Evolutionary conservation across 768 basidiomycete species (phyloP).

Genomic region (Leccinum rimulosum): DNA sequence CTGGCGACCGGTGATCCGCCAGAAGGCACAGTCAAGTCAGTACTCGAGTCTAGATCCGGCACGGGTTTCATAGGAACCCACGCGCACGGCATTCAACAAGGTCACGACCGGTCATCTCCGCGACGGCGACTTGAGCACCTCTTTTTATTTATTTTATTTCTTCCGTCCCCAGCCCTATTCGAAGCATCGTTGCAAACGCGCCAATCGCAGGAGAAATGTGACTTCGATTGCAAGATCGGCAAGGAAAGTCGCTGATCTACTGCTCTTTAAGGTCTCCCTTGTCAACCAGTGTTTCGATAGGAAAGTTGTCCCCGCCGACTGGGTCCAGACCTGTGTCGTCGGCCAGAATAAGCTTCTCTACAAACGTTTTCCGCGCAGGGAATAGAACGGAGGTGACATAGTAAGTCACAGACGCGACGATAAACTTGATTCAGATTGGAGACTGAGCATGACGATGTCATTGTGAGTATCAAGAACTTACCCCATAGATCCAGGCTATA

Average conservation of each 20-base stretch:
- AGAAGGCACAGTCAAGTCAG: slow-evolving; percentile 10
- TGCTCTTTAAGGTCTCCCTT: slow-evolving; percentile 1
- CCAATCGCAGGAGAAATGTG: slow-evolving; percentile 1
- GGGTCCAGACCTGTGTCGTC: slow-evolving; percentile 10
- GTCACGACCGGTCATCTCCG: slow-evolving; percentile 11
- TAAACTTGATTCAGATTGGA: slow-evolving; percentile 16
- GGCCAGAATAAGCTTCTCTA: slow-evolving; percentile 24
- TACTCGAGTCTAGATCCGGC: slow-evolving; percentile 5
- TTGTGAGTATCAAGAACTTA: slow-evolving; percentile 33
- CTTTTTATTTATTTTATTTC: background rate
- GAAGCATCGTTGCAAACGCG: background rate
- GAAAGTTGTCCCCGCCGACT: background rate
- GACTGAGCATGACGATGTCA: background rate
- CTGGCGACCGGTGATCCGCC: slow-evolving; percentile 6
- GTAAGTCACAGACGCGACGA: slow-evolving; percentile 24
- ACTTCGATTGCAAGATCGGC: slow-evolving; percentile 7
- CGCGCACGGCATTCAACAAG: background rate
- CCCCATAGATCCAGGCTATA: slow-evolving; percentile 76
- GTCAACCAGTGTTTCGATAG: background rate
- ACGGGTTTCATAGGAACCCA: background rate
- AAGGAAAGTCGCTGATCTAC: slow-evolving; percentile 8
- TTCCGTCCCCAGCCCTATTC: background rate
- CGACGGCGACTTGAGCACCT: slow-evolving; percentile 11
- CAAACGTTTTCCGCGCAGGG: slow-evolving; percentile 26
- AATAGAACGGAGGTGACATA: slow-evolving; percentile 26